Percentiles rank a stretch among this genome's conserved stretches.
Conservation (phyloP, 192 early-diverging fungal species). For the Podila horticola region DNA sequence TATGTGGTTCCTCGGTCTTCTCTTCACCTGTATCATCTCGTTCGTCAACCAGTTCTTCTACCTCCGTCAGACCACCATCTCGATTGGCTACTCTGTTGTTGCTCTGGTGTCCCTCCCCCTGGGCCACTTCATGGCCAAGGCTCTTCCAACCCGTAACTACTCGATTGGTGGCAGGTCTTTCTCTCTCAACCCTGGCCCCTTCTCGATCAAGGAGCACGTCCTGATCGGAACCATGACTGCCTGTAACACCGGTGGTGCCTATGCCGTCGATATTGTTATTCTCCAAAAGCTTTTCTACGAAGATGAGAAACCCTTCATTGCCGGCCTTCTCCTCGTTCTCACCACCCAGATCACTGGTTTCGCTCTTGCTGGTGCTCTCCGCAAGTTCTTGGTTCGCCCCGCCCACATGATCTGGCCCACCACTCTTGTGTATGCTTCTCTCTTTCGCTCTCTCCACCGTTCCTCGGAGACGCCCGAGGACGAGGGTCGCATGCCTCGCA, state of each 20-base stretch:
- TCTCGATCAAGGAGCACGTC: constrained; percentile 70
- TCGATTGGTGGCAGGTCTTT: background rate
- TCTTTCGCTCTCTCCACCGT: constrained; percentile 77
- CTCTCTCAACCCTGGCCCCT: constrained; percentile 66
- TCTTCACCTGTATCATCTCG: constrained; percentile 20
- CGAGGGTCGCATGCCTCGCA: constrained; percentile 42
- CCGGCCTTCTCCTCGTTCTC: constrained; percentile 58
- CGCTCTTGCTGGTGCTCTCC: constrained; percentile 73
- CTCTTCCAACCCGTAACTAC: constrained; percentile 20
- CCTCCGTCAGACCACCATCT: constrained; percentile 47
- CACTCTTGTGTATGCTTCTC: constrained; percentile 71
- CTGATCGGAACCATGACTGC: constrained; percentile 62
- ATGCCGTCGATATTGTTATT: constrained; percentile 59
- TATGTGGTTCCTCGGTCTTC: constrained; percentile 6
- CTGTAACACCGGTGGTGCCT: constrained; percentile 49
- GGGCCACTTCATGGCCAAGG: constrained; percentile 38
- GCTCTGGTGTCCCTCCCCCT: constrained; percentile 56
- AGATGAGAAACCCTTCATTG: constrained; percentile 56
- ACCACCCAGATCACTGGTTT: constrained; percentile 63
- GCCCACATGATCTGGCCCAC: constrained; percentile 86
- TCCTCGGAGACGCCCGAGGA: constrained; percentile 4
- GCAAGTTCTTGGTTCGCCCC: constrained; percentile 82
- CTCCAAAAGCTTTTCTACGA: constrained; percentile 61
- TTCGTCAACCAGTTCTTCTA: constrained; percentile 61
- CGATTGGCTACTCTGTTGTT: constrained; percentile 45